Evolutionary conservation across 148 eudicot species (phyloP), one percentile per base, ranked within the genome.

Genomic region (Chenopodium berlandieri): DNA sequence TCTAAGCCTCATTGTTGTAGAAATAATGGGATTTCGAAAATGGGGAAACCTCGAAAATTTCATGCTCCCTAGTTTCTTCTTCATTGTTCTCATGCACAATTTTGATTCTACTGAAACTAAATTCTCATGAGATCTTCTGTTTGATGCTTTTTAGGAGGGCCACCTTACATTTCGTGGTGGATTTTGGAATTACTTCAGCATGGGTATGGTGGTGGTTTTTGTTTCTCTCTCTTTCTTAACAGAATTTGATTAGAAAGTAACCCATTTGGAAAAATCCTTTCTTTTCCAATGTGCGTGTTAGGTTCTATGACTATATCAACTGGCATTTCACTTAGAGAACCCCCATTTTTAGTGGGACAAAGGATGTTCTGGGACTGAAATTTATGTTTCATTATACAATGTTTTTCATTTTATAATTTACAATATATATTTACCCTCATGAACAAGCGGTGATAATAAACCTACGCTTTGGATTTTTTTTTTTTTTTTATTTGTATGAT

Each of bases 181-280:
- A 80, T 95, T 95, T 79, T 95, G 98, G 99, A 95, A 95, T 81
- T 95, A 95, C 86, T 95, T 95, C 86, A 95, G 98, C 87, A 94
- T 94, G 95, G 98, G 98, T 94, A 86, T 84, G 95, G 63, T 67
- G 75, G 27, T 47, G 27, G 63, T 73, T 34, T 34, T 34, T 34
- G 37, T 34, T 34, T 34, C 37, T 34, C 37, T 9, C 27, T 69
- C 9, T 14, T 9, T 30, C 11, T 30, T 50, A 22, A 44, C 31
- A 32, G 27, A 76, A 19, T 20, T 71, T n/a, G 48, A 17, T 30
- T 65, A 34, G 20, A 19, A 40, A 47, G 40, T 62, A 62, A 44
- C 63, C 25, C 11, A 71, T 72, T 31, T 47, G 19, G 10, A 20
- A 16, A 19, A 9, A 67, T 23, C 7, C 27, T 32, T 81, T 31